These are phyloP conservation scores for Pyrenopolyporus hunteri DNA, from an alignment of 495 filamentous ascomycete genomes.

Conservation along the genomic window DNA sequence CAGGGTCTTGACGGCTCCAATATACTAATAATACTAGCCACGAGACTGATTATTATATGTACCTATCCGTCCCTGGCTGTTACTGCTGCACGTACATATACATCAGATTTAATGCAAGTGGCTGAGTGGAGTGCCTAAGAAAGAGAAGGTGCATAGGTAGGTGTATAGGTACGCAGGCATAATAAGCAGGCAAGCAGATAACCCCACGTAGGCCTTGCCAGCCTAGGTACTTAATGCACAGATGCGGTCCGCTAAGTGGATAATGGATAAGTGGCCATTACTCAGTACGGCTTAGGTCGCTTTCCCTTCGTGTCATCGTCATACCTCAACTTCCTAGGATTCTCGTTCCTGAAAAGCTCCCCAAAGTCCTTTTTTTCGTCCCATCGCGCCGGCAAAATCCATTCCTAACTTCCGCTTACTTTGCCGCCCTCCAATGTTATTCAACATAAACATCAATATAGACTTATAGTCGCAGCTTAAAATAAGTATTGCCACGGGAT, in stretches of 20 bases:
- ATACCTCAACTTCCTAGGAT: conserved; percentile 29
- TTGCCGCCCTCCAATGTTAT: conserved; percentile 10
- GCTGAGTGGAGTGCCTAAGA: neutral
- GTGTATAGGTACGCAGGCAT: neutral
- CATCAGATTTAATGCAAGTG: neutral
- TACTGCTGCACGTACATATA: neutral
- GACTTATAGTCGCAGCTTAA: conserved; percentile 3
- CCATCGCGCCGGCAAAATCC: conserved; percentile 28
- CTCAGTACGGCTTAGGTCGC: conserved; percentile 20
- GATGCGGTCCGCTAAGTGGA: conserved; percentile 2
- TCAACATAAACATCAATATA: conserved; percentile 10
- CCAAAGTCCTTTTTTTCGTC: conserved; percentile 15
- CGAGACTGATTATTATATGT: neutral
- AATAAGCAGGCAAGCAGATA: neutral
- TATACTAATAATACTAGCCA: too few species aligned
- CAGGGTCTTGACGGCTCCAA: neutral
- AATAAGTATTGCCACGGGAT: neutral
- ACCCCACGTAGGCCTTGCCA: conserved; percentile 7
- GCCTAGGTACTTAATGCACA: too few species aligned
- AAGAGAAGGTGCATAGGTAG: too few species aligned
- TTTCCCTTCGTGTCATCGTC: conserved; percentile 26
- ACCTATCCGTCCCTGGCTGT: neutral
- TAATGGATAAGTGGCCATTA: neutral
- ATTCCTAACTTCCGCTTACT: conserved; percentile 14
- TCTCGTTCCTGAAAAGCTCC: conserved; percentile 23